Base-by-base conservation (phyloP, 2,329 filamentous ascomycete species). In the Aspergillus quadrilineatus region DNA sequence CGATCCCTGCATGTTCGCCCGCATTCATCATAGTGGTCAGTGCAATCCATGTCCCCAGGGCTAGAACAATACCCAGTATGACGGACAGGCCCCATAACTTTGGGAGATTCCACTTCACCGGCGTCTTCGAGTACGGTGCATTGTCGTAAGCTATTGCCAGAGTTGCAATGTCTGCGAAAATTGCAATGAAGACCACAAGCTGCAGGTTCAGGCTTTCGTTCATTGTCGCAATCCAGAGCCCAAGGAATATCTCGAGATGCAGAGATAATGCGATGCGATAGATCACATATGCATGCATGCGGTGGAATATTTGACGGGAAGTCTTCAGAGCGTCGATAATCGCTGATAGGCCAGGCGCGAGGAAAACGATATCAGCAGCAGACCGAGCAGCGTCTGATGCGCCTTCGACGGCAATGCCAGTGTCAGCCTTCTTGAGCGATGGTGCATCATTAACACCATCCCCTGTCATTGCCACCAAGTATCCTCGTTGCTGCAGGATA, bases 201-300 rank as follows among this genome's bases (percentile, higher is more conserved):
- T 94, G 85, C 64, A 96, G 85, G 80, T 95, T 92, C 62, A 96
- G 83, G 59, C 85, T 89, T 60, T 85, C 81, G 82, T 96, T 94
- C 67, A 93, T 81, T 66, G 93, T 92, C 67, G 89, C 89, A 67
- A 96, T 94, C 90, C 91, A 95, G 58, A 95, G 85, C 73, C 90
- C 91, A 50, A 96, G 84, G 83, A 92, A 96, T 73, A 95, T 89
- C 79, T 94, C 90, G 71, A 96, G 83, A 75, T 96, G 92, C 63
- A 96, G 86, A 14, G 91, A 96, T 69, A 96, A 80, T 48, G 92
- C 91, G 70, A 96, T 96, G 84, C 92, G 90, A 81, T 96, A 96
- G 69, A 96, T 89, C 64, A 96, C 90, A 80, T 96, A 96, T 58
- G 91, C 89, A 79, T 96, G 94, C 91, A 96, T 96, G 69, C 92